phyloP scores from a whole-genome alignment of 1,284 basidiomycete species.

The Pyrrhoderma noxium region DNA sequence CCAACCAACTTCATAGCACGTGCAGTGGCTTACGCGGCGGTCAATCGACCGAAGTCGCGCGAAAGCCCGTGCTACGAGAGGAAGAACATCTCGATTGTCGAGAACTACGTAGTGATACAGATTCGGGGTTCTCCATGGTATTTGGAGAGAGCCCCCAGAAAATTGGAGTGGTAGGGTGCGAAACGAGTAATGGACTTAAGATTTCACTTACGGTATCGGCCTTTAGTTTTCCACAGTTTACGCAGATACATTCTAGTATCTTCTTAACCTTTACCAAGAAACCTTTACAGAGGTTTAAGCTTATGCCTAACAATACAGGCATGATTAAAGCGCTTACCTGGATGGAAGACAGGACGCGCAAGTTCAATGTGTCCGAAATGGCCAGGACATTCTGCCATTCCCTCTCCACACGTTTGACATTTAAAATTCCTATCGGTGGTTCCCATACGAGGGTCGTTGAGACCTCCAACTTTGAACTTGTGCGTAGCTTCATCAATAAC shows the following conservation, averaged over 20 bases:
- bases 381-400: conserved; percentile 96
- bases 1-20: conserved; percentile 64
- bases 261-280: conserved; percentile 99
- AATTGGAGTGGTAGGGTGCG: conserved; percentile 83
- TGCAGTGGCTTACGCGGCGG: conserved; percentile 68
- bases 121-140: conserved; percentile 83
- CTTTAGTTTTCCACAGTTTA: conserved; percentile 97
- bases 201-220: conserved; percentile 86
- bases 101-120: conserved; percentile 64
- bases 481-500: conserved; percentile 93
- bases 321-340: conserved; percentile 59
- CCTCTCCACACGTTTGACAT: conserved; percentile 99
- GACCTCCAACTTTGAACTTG: conserved; percentile 84
- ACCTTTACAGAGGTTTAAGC: conserved; percentile 40
- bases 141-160: conserved; percentile 91
- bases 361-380: conserved; percentile 99
- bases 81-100: conserved; percentile 74
- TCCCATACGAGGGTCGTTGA: conserved; percentile 98
- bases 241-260: conserved; percentile 97
- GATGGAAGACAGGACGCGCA: conserved; percentile 93
- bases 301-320: background rate
- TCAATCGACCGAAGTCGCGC: conserved; percentile 87
- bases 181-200: conserved; percentile 72
- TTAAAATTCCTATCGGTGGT: conserved; percentile 99
- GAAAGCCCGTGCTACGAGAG: conserved; percentile 53